Evolutionary conservation across 306 rosid genomes (phyloP), one percentile per base, ranked within the genome.

Genomic region (Cyclanthera cordifolia): DNA sequence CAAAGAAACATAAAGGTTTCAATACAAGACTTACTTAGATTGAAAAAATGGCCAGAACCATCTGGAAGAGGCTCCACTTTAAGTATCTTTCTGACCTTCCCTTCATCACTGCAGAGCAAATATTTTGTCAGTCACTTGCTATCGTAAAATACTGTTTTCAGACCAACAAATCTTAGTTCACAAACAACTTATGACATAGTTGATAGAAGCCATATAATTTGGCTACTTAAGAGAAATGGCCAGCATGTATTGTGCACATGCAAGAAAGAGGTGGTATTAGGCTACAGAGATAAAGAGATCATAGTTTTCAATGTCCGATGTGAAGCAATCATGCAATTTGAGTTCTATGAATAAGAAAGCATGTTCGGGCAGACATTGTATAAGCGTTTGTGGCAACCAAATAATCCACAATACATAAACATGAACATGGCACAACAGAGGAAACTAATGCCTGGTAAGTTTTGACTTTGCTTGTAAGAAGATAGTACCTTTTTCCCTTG

Each of bases 11-110:
- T 27, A 19, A 56, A 65, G 67, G 67, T 53, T 63, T 84, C 57
- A 76, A 73, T 72, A 75, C 72, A 76, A 69, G 73, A 23, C 78
- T 89, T 87, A 92, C 98, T 83, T 46, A 92, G 86, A 81, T 92
- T 89, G 79, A 92, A 92, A 78, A 85, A 85, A 83, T 79, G 92
- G 56, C 98, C 98, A 69, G 96, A 89, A 76, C 93, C 90, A 65
- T 92, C 98, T 0, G 92, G 93, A 71, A 89, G 84, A 74, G 98
- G 95, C 81, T 92, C 98, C 77, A 92, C 81, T 85, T 87, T 92
- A 77, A 92, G 82, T 57, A 92, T 76, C 78, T 92, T 92, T 72
- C 95, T 84, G 72, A 92, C 85, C 81, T 89, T 79, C 61, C 98
- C 98, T 74, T 87, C 98, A 20, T 92, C 98, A 63, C 98, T 92